Evolutionary conservation across 2,329 filamentous ascomycete genomes (phyloP).

Genomic region (Xylaria polymorpha): DNA sequence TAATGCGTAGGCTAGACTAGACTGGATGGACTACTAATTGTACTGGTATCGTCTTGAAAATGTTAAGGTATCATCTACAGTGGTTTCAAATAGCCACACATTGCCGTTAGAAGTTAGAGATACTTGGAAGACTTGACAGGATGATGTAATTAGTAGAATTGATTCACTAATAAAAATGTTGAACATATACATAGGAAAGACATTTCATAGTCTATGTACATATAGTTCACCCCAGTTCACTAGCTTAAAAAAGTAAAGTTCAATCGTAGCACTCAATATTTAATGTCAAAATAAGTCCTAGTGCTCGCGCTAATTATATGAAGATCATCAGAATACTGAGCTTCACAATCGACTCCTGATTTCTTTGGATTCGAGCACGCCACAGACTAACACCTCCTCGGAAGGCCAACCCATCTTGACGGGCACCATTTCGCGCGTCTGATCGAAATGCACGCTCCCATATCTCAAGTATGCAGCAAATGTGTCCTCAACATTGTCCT

Average conservation of each 20-base stretch:
- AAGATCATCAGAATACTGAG: slow-evolving; percentile 10
- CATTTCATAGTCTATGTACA: background rate
- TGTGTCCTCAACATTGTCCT: slow-evolving; percentile 48
- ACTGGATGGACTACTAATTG: background rate
- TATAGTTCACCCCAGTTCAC: background rate
- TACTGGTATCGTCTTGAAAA: background rate
- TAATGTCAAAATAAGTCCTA: background rate
- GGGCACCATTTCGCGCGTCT: slow-evolving; percentile 44
- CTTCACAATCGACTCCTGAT: slow-evolving; percentile 5
- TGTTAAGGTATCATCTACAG: background rate
- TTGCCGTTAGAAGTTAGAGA: background rate
- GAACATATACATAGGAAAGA: too few species aligned
- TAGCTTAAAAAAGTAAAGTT: background rate
- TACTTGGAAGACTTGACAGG: background rate
- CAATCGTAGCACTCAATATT: background rate
- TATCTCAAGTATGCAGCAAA: slow-evolving; percentile 50
- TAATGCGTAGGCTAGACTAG: background rate
- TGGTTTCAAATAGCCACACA: background rate
- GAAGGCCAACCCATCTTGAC: slow-evolving; percentile 42
- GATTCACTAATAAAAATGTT: background rate
- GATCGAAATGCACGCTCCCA: slow-evolving; percentile 47
- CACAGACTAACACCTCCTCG: slow-evolving; percentile 44
- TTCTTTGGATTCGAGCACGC: slow-evolving; percentile 43
- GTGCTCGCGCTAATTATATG: background rate
- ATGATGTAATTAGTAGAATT: background rate